Evolutionary conservation across 2,329 filamentous ascomycete genomes (phyloP).

Genomic region (Sclerotinia trifoliorum): DNA sequence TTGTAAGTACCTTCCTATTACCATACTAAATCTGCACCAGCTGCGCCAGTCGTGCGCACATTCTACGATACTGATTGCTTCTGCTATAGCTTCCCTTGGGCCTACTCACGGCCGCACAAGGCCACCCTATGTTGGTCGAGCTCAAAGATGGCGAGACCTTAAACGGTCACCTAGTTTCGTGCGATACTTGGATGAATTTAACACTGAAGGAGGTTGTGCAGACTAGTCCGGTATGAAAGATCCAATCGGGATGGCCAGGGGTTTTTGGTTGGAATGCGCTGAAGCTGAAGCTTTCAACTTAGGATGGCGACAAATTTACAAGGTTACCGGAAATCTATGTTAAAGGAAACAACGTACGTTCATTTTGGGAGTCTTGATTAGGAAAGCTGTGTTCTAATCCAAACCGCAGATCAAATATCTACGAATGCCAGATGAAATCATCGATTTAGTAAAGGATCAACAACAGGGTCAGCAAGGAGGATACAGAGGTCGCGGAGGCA

Average conservation of each 20-base stretch:
- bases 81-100: slow-evolving; percentile 63
- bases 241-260: background rate
- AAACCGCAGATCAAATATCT: slow-evolving; percentile 85
- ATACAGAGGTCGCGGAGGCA: slow-evolving; percentile 65
- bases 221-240: slow-evolving; percentile 69
- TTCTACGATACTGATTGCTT: background rate
- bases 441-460: slow-evolving; percentile 92
- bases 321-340: slow-evolving; percentile 92
- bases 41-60: background rate
- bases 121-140: slow-evolving; percentile 96
- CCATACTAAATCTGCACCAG: background rate
- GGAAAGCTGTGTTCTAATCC: slow-evolving; percentile 16
- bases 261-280: background rate
- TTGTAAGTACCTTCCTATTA: slow-evolving; percentile 7
- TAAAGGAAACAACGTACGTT: slow-evolving; percentile 85
- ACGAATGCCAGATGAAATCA: slow-evolving; percentile 92
- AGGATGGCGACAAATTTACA: slow-evolving; percentile 93
- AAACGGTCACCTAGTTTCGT: slow-evolving; percentile 92
- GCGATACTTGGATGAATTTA: slow-evolving; percentile 99
- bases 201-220: slow-evolving; percentile 96
- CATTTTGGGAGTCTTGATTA: rapidly evolving
- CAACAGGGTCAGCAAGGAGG: slow-evolving; percentile 47
- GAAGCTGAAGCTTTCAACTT: slow-evolving; percentile 23
- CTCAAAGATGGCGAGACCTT: slow-evolving; percentile 97
- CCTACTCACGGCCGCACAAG: slow-evolving; percentile 91